Base-by-base conservation (phyloP, 805 yeast genomes). In the Wickerhamomyces alni region DNA sequence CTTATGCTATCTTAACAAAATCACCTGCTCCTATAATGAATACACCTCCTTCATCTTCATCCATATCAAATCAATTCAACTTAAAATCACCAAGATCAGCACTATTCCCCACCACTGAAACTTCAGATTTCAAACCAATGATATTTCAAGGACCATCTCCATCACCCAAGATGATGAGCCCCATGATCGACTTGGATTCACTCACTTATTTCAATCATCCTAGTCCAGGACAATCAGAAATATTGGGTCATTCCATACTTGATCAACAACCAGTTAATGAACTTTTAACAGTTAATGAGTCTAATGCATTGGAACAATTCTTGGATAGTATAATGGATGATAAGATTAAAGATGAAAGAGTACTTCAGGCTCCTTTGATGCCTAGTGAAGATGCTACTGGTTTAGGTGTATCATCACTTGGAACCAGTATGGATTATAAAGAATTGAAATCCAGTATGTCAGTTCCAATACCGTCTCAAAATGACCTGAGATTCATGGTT, bases 321-420 rank as follows among this genome's bases (percentile, higher is more conserved):
- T 44, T 56, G 17, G 60, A 56, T 34, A 50, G 57, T 36, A 54
- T 56, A 19, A 53, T 56, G 17, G 55, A 54, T 32, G 50, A 43
- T n/a, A 47, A 54, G 17, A 40, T 17, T 13, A 31, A 26, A 31
- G 27, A 43, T 21, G 33, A 9, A 6, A 21, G n/a, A 7, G 15
- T 18, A 25, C 22, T 17, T 37, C 36, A 17, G 31, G 33, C 33
- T 19, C 22, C 4, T 35, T 39, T 10, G 37, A 39, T 22, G 19
- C n/a, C n/a, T n/a, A n/a, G n/a, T n/a, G n/a, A n/a, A n/a, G n/a
- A n/a, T n/a, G n/a, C n/a, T n/a, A n/a, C n/a, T n/a, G n/a, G n/a
- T n/a, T n/a, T n/a, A n/a, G n/a, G n/a, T n/a, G n/a, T n/a, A n/a
- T n/a, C n/a, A n/a, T n/a, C n/a, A n/a, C n/a, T n/a, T n/a, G n/a